These are phyloP conservation scores for Globisporangium alternatum DNA, from an alignment of 352 stramenopile genomes.

Conservation along the genomic window DNA sequence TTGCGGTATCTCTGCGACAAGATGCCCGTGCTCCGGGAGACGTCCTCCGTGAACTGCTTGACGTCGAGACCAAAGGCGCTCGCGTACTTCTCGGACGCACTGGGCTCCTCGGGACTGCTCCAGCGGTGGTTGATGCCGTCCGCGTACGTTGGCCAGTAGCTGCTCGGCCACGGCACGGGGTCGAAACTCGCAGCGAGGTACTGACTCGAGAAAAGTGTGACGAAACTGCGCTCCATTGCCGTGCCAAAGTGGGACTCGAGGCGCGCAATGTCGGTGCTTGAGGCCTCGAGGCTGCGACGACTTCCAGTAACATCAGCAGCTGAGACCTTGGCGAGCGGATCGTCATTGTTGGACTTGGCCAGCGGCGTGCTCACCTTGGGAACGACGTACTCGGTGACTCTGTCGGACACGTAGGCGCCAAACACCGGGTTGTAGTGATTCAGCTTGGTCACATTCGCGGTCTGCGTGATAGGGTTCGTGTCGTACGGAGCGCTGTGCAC, in stretches of 20 bases:
- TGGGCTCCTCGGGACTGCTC: conserved; percentile 14
- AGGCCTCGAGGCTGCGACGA: conserved; percentile 3
- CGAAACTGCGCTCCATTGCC: not conserved
- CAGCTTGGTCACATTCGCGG: not conserved
- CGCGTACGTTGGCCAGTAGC: conserved; percentile 14
- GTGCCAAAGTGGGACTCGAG: not conserved
- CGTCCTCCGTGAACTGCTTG: conserved; percentile 28
- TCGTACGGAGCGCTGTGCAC: conserved; percentile 2
- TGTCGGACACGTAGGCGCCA: not conserved
- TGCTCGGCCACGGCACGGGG: conserved; percentile 32
- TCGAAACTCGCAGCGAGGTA: conserved; percentile 11
- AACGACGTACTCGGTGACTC: not conserved
- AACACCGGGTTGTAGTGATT: conserved; percentile 5
- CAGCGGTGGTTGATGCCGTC: conserved; percentile 21
- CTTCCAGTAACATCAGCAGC: not conserved
- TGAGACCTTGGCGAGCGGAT: not conserved
- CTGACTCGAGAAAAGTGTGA: not conserved
- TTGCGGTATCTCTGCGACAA: conserved; percentile 29
- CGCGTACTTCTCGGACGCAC: conserved; percentile 46
- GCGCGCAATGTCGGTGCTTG: conserved; percentile 6
- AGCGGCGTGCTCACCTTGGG: not conserved
- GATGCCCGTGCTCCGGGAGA: conserved; percentile 39
- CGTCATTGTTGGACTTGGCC: not conserved
- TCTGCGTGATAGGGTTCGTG: not conserved
- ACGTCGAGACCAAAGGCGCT: conserved; percentile 35